Conservation (phyloP, 352 stramenopile species). For the Globisporangium orthogonon region DNA sequence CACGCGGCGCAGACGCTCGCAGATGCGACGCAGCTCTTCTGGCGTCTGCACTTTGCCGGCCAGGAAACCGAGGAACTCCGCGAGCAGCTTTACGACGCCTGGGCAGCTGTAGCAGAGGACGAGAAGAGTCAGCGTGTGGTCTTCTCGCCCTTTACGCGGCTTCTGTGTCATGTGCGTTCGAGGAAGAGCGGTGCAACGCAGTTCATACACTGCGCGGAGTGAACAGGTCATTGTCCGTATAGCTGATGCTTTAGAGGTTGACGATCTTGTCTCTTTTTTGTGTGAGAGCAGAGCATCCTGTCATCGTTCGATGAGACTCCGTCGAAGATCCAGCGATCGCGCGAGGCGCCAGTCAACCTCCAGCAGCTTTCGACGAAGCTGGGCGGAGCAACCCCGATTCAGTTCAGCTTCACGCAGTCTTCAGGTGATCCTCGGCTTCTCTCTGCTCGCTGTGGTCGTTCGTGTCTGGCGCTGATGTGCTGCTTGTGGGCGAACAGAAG, state of each 20-base stretch:
- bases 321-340: slow-evolving; percentile 16
- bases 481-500: slow-evolving; percentile 11
- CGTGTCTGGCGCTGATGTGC: neutral
- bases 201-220: too few relatives aligned
- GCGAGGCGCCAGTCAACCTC: slow-evolving; percentile 30
- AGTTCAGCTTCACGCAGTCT: slow-evolving; percentile 50
- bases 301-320: slow-evolving; percentile 27
- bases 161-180: slow-evolving; percentile 51
- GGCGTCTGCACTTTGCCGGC: slow-evolving; percentile 73
- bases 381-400: slow-evolving; percentile 21
- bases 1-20: slow-evolving; percentile 54
- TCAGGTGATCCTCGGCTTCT: slow-evolving; percentile 9
- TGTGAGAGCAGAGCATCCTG: slow-evolving; percentile 40
- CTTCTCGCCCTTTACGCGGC: slow-evolving; percentile 36
- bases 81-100: slow-evolving; percentile 52
- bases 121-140: slow-evolving; percentile 23
- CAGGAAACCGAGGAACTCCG: slow-evolving; percentile 47
- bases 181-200: too few relatives aligned
- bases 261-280: neutral
- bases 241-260: neutral
- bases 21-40: slow-evolving; percentile 79
- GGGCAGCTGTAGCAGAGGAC: slow-evolving; percentile 27
- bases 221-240: too few relatives aligned
- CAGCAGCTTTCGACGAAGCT: slow-evolving; percentile 31
- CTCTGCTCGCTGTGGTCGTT: neutral